These are phyloP conservation scores for Telfairia occidentalis DNA, from an alignment of 331 rosid species.

Conservation along the genomic window DNA sequence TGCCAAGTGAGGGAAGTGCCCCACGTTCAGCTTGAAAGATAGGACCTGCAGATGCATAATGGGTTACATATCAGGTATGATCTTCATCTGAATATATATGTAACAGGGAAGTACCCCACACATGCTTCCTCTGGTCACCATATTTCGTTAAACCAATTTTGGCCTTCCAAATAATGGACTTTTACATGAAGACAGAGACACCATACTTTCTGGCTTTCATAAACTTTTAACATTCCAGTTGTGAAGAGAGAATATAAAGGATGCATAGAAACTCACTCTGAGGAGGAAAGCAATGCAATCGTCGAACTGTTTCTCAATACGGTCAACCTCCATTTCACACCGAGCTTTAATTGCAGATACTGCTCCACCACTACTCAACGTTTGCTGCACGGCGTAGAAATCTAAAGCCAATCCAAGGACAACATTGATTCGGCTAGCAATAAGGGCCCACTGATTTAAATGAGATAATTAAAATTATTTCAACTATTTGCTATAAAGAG, in stretches of 20 bases:
- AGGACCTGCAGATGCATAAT: constrained; percentile 49
- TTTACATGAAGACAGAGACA: neutral
- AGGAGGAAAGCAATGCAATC: constrained; percentile 93
- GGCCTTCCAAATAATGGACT: neutral
- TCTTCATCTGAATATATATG: neutral
- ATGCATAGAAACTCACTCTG: constrained; percentile 43
- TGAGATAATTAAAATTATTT: constrained; percentile 3
- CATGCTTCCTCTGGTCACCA: neutral
- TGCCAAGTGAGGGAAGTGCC: constrained; percentile 93
- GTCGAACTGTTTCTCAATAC: constrained; percentile 89
- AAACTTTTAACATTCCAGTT: neutral
- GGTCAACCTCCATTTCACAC: constrained; percentile 90
- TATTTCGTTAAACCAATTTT: neutral
- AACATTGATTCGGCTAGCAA: constrained; percentile 89
- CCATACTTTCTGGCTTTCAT: neutral
- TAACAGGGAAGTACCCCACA: neutral
- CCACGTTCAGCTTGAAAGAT: constrained; percentile 87
- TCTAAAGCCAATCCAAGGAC: constrained; percentile 84
- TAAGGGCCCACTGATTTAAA: constrained; percentile 76
- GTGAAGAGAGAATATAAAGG: neutral
- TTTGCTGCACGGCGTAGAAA: constrained; percentile 73
- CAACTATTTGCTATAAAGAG: neutral
- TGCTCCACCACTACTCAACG: constrained; percentile 74
- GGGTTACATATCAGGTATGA: neutral
- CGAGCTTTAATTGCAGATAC: constrained; percentile 77